A percentile compares a stretch with the other conserved stretches of the same genome.
phyloP scores from a whole-genome alignment of 176 grass and related monocot species.

The Otatea glauca region DNA sequence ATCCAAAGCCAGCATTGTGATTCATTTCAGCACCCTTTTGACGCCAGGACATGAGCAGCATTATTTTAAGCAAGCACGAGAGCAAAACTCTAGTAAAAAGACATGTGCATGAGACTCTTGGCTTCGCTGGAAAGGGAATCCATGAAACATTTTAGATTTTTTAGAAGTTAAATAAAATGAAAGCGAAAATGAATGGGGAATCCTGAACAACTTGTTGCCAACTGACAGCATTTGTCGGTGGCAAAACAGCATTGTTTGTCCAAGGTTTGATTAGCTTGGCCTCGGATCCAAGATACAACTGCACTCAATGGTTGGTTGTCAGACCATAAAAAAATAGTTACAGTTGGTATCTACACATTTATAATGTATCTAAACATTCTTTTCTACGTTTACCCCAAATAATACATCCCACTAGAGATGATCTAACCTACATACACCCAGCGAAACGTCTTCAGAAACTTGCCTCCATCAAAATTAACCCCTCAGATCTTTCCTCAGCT shows the following conservation, averaged over 20 bases:
- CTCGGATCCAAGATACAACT: neutral
- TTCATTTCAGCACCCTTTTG: neutral
- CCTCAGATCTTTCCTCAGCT: too few species aligned
- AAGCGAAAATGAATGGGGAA: neutral
- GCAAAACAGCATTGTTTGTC: neutral
- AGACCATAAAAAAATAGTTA: neutral
- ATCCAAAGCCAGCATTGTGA: neutral
- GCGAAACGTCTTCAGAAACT: too few species aligned
- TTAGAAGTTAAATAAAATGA: neutral
- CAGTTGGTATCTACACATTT: too few species aligned
- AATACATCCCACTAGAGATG: too few species aligned
- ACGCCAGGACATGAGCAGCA: neutral
- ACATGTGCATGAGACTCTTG: neutral
- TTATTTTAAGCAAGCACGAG: too few species aligned
- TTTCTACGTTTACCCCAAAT: too few species aligned
- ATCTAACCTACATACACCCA: too few species aligned
- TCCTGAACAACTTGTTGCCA: neutral
- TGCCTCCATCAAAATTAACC: too few species aligned
- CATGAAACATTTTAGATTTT: neutral
- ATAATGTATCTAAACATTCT: too few species aligned
- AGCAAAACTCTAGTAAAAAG: neutral
- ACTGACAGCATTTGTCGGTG: neutral
- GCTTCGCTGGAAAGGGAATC: neutral
- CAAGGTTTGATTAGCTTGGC: neutral
- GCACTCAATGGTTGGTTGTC: neutral